phyloP scores from a whole-genome alignment of 164 flowering plant genomes.

The Litsea cubeba region DNA sequence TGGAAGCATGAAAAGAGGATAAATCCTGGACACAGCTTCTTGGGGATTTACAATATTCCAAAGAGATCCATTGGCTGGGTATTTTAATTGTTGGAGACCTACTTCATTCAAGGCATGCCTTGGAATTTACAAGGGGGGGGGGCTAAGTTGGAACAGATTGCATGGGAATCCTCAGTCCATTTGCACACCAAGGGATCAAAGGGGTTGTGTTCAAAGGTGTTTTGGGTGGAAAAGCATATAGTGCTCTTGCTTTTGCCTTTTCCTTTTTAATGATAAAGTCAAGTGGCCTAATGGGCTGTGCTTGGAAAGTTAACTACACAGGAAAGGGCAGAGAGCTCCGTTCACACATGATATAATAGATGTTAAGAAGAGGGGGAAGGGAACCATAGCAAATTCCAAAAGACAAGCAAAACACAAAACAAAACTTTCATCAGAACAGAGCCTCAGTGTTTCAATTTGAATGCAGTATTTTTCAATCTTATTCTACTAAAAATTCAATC shows the following conservation, averaged over 20 bases:
- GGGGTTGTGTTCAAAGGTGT: neutral
- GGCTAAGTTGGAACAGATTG: conserved; percentile 3
- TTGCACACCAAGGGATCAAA: conserved; percentile 1
- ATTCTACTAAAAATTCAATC: no score
- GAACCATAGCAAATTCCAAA: neutral
- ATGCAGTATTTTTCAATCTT: no score
- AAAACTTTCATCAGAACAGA: no score
- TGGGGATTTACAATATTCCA: conserved; percentile 54
- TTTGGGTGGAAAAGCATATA: conserved; percentile 10
- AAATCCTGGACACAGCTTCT: conserved; percentile 31
- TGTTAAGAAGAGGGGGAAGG: neutral
- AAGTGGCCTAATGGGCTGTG: conserved; percentile 9
- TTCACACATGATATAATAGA: conserved; percentile 10
- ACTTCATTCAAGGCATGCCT: conserved; percentile 25
- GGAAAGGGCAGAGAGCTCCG: neutral
- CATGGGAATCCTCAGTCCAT: conserved; percentile 25
- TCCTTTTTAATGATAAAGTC: conserved; percentile 8
- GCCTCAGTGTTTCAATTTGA: no score
- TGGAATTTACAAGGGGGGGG: conserved; percentile 19
- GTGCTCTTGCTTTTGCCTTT: conserved; percentile 7
- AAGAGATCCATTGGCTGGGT: conserved; percentile 21
- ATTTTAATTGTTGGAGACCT: conserved; percentile 7
- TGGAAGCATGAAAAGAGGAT: conserved; percentile 22
- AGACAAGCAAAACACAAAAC: no score
- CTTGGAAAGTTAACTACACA: conserved; percentile 6